Evolutionary conservation across 208 protist genomes (phyloP).

Genomic region (Wallacemonas collosoma): DNA sequence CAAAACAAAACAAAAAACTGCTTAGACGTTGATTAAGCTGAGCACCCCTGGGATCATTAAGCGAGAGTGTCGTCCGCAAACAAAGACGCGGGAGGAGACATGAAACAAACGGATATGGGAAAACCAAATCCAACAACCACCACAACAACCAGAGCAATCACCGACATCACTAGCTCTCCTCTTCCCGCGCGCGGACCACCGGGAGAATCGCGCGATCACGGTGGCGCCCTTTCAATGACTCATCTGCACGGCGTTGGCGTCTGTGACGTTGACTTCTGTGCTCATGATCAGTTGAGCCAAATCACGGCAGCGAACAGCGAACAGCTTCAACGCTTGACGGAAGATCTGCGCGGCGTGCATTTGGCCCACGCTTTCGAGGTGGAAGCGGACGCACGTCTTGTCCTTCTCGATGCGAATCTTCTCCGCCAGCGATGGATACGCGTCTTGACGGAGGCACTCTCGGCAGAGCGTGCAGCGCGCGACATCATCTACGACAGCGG

Average conservation of each 20-base stretch:
- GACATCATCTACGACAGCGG: slow-evolving; percentile 76
- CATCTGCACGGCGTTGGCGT: slow-evolving; percentile 17
- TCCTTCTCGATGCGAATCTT: slow-evolving; percentile 78
- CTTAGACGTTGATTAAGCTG: background rate
- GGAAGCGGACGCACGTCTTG: slow-evolving; percentile 86
- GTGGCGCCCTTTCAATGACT: background rate
- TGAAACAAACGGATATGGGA: background rate
- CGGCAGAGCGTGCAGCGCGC: slow-evolving; percentile 96
- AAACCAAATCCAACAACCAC: background rate
- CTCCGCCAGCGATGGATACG: slow-evolving; percentile 45
- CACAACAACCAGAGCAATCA: background rate
- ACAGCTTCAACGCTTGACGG: slow-evolving; percentile 63
- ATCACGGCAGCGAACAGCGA: slow-evolving; percentile 70
- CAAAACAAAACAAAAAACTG: background rate
- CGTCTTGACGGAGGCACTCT: slow-evolving; percentile 95
- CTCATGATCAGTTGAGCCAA: slow-evolving; percentile 71
- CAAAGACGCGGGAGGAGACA: background rate
- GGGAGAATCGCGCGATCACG: too few relatives aligned
- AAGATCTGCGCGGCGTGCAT: slow-evolving; percentile 77
- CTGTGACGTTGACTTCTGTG: slow-evolving; percentile 65
- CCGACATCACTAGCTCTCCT: background rate
- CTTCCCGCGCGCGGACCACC: background rate
- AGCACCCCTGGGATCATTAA: background rate
- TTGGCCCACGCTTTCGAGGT: slow-evolving; percentile 90
- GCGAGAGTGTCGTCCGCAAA: background rate